Conservation (phyloP, 1,139 yeast species). For the Debaryomyces singareniensis region DNA sequence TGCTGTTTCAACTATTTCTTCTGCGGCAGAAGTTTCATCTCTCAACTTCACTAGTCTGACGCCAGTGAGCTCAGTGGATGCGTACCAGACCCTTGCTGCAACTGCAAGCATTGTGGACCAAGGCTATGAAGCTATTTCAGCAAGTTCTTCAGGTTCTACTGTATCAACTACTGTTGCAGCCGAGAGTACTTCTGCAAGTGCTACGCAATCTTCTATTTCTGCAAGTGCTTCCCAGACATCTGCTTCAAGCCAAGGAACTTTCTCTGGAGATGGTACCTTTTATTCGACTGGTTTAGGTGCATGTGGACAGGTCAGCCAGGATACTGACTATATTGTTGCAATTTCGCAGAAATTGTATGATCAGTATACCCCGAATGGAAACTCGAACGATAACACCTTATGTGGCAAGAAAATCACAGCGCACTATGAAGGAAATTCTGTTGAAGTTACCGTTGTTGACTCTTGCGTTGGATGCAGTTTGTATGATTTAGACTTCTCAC, state of each 20-base stretch:
- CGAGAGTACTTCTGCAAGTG: conserved; percentile 16
- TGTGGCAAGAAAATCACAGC: conserved; percentile 40
- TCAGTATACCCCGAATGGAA: conserved; percentile 22
- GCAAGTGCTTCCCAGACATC: conserved; percentile 12
- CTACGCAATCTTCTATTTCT: conserved; percentile 16
- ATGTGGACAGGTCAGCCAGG: conserved; percentile 46
- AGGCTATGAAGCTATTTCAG: no score
- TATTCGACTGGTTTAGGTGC: conserved; percentile 57
- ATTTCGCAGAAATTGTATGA: conserved; percentile 31
- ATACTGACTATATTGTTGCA: conserved; percentile 44
- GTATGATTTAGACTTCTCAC: conserved; percentile 40
- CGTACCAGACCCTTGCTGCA: conserved; percentile 8
- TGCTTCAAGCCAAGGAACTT: conserved; percentile 10
- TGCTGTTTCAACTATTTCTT: not conserved
- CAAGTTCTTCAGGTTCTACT: conserved; percentile 8
- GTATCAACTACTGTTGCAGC: conserved; percentile 11
- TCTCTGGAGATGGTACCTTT: conserved; percentile 54
- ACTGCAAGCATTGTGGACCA: conserved; percentile 5
- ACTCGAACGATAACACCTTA: conserved; percentile 37
- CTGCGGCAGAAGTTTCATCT: conserved; percentile 6
- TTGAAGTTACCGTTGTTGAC: conserved; percentile 38
- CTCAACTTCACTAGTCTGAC: conserved; percentile 8
- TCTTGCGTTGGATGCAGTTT: conserved; percentile 34
- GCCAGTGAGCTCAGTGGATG: conserved; percentile 12
- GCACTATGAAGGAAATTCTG: conserved; percentile 32